Evolutionary conservation across 768 basidiomycete genomes (phyloP).

Genomic region (Cyclocybe aegerita): DNA sequence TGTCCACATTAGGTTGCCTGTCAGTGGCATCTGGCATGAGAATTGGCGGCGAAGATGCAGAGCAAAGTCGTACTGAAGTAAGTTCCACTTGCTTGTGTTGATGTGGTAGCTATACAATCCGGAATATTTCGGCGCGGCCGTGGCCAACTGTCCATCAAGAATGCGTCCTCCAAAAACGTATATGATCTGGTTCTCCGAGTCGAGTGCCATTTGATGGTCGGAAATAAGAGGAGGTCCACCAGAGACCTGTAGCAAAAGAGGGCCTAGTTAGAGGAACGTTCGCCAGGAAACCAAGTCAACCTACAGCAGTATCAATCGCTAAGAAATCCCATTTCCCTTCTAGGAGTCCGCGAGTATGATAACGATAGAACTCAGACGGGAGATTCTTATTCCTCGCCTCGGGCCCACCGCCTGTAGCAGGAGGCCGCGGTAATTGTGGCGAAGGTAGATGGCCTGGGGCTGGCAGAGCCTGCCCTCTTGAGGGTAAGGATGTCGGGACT

Average conservation of each 20-base stretch:
- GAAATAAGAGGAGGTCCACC: slow-evolving; percentile 74
- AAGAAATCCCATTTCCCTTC: slow-evolving; percentile 73
- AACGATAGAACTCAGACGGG: slow-evolving; percentile 75
- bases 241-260: slow-evolving; percentile 37
- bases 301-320: slow-evolving; percentile 64
- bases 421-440: slow-evolving; percentile 3
- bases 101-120: slow-evolving; percentile 76
- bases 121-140: slow-evolving; percentile 49
- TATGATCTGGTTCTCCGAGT: slow-evolving; percentile 65
- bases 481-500: not conserved
- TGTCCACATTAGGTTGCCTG: slow-evolving; percentile 23
- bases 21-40: slow-evolving; percentile 2
- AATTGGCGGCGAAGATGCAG: not conserved
- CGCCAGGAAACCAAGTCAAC: slow-evolving; percentile 16
- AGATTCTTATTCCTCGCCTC: slow-evolving; percentile 25
- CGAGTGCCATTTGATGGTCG: slow-evolving; percentile 83
- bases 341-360: slow-evolving; percentile 62
- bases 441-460: no score
- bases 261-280: not conserved
- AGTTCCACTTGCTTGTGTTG: slow-evolving; percentile 62
- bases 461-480: no score
- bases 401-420: not conserved
- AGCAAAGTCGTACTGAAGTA: slow-evolving; percentile 53
- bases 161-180: slow-evolving; percentile 79
- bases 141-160: slow-evolving; percentile 62